Base-by-base conservation (phyloP, 345 rosid genomes). In the Salix caprea region DNA sequence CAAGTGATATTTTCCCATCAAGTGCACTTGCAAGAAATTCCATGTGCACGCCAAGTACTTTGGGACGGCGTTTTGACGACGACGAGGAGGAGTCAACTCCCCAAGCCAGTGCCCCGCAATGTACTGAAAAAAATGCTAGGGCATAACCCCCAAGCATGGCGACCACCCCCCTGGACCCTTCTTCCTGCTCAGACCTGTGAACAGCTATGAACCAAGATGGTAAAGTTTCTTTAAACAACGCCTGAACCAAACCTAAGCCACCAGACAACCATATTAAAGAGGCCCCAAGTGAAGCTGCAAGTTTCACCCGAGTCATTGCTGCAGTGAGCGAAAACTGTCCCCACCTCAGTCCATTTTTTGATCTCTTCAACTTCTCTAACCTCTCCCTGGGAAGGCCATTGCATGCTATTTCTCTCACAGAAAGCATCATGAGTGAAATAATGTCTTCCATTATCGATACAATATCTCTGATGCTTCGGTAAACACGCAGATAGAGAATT, bases 211-310 rank as follows among this genome's bases (percentile, higher is more conserved):
- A 92, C 99, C 98, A 91, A 71, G 98, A 93, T 7, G 98, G 98
- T 72, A 96, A 76, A 15, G 97, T 93, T 84, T 96, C 97, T 79
- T 86, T 90, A 73, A 93, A 86, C 81, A 93, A 80, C 37, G 91
- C 84, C 64, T 89, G 96, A 19, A 96, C 96, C 87, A 92, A 79
- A 79, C 70, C 86, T 71, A 82, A 73, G 65, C 99, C 97, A 71
- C 98, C 97, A 12, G 97, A 90, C 76, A 92, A 87, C 94, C 96
- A 92, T 71, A 93, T 86, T 10, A 93, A 79, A 44, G 98, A 92
- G 52, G 99, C 99, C 69, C 94, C 97, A n/a, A 96, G 91, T 5
- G 97, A 91, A 75, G 97, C 94, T 34, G 98, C 98, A 30, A 96
- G 85, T 78, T 85, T 90, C 72, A 89, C 91, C 42, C 89, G 94